These are phyloP conservation scores for Plasmodium coatneyi DNA, from an alignment of 169 alveolate genomes.

Conservation along the genomic window DNA sequence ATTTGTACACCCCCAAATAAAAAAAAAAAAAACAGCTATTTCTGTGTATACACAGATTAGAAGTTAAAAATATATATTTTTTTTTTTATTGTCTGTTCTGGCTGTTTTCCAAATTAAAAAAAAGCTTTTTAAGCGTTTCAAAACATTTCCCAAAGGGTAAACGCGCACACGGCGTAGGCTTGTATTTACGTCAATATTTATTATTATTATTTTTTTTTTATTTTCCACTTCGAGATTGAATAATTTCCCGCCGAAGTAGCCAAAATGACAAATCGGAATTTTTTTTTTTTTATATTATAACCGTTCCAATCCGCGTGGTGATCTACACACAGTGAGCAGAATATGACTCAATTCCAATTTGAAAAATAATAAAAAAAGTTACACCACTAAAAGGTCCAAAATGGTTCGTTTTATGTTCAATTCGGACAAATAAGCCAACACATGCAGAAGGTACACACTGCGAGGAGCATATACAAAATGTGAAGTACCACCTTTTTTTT, in stretches of 20 bases:
- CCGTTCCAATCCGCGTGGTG: background rate
- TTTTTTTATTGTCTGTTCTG: background rate
- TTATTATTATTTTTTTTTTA: background rate
- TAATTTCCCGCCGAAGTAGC: background rate
- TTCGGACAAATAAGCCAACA: background rate
- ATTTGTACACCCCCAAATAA: background rate
- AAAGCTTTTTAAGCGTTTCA: background rate
- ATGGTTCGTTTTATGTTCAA: background rate
- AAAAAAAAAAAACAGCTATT: conserved; percentile 2
- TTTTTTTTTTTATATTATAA: background rate
- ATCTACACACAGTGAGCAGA: background rate
- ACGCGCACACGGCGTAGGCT: background rate
- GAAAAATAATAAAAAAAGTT: background rate
- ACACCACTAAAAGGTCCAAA: background rate
- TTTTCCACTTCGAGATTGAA: conserved; percentile 1
- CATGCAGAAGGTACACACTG: background rate
- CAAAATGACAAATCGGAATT: background rate
- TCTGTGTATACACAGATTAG: background rate
- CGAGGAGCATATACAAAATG: background rate
- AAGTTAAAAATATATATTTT: background rate
- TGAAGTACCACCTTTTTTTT: background rate
- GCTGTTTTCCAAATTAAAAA: background rate
- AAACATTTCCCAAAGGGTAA: background rate
- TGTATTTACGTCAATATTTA: background rate
- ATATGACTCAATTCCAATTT: background rate